Percentiles rank a stretch among this genome's conserved stretches.
These are phyloP conservation scores for Amesomyces nigricolor DNA, from an alignment of 2,329 filamentous ascomycete genomes.

Conservation along the genomic window DNA sequence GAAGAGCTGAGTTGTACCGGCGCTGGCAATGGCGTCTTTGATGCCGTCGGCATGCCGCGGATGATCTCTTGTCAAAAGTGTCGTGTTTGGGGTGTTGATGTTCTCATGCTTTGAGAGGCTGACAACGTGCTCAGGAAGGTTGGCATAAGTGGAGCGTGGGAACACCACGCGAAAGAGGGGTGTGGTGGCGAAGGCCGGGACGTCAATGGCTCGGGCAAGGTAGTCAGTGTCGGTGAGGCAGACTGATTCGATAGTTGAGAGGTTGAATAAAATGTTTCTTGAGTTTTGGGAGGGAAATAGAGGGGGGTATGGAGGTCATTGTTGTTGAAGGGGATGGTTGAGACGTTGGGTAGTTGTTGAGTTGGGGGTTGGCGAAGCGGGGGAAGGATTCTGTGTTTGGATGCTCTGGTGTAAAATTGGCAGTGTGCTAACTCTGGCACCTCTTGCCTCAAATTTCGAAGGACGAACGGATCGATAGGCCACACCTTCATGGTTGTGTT, in stretches of 20 bases:
- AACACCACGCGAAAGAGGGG: constrained; percentile 12
- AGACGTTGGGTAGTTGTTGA: no score
- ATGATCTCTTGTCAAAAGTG: constrained; percentile 5
- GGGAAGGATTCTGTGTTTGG: no score
- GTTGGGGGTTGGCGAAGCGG: no score
- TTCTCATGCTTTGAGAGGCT: constrained; percentile 13
- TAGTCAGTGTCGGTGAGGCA: constrained; percentile 6
- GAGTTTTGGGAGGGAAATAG: not conserved
- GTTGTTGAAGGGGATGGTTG: no score
- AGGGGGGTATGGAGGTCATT: not conserved
- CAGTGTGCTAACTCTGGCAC: no score
- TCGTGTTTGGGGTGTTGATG: no score
- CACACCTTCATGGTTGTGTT: no score
- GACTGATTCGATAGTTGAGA: constrained; percentile 1
- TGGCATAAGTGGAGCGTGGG: not conserved
- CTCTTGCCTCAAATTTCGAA: no score
- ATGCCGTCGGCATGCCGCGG: constrained; percentile 12
- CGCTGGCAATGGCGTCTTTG: constrained; percentile 5
- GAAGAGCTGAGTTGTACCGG: constrained; percentile 4
- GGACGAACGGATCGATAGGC: no score
- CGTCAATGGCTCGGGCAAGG: constrained; percentile 9
- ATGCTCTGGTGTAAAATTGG: no score
- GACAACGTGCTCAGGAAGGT: not conserved
- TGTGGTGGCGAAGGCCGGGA: constrained; percentile 10
- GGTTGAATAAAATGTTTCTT: no score